These are phyloP conservation scores for Tricholoma hemisulphureum DNA, from an alignment of 768 basidiomycete genomes.

Conservation along the genomic window DNA sequence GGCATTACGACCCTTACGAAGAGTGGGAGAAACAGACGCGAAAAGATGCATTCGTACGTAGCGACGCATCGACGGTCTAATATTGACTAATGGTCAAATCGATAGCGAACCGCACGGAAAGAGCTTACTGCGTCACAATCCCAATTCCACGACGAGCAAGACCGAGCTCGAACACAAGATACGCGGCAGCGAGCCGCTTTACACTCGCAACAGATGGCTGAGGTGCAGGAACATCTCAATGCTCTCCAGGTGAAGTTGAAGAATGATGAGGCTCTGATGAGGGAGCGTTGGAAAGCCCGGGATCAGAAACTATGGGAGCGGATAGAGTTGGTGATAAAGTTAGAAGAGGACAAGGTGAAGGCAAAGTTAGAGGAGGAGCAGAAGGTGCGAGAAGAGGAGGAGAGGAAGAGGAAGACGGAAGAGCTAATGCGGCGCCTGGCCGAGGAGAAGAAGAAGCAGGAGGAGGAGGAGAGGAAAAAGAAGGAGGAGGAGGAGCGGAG, in stretches of 20 bases:
- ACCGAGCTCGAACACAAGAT: constrained; percentile 35
- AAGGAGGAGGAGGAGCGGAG: constrained; percentile 43
- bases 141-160: constrained; percentile 43
- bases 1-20: constrained; percentile 56
- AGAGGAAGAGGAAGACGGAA: constrained; percentile 46
- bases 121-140: constrained; percentile 33
- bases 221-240: constrained; percentile 48
- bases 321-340: constrained; percentile 60
- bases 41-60: constrained; percentile 50
- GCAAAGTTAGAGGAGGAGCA: constrained; percentile 56
- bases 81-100: not conserved
- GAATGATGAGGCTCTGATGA: constrained; percentile 44
- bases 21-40: constrained; percentile 55
- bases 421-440: constrained; percentile 39
- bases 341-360: constrained; percentile 60
- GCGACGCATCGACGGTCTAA: not conserved
- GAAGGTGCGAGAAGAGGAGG: constrained; percentile 46
- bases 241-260: constrained; percentile 43
- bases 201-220: constrained; percentile 50
- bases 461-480: constrained; percentile 47
- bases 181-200: constrained; percentile 35
- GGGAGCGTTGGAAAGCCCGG: constrained; percentile 49
- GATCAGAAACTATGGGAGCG: constrained; percentile 54
- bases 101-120: constrained; percentile 48
- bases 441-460: constrained; percentile 43